Percentiles rank a stretch among this genome's conserved stretches.
Evolutionary conservation across 2,329 filamentous ascomycete genomes (phyloP).

Genomic region (Neopestalotiopsis clavispora): DNA sequence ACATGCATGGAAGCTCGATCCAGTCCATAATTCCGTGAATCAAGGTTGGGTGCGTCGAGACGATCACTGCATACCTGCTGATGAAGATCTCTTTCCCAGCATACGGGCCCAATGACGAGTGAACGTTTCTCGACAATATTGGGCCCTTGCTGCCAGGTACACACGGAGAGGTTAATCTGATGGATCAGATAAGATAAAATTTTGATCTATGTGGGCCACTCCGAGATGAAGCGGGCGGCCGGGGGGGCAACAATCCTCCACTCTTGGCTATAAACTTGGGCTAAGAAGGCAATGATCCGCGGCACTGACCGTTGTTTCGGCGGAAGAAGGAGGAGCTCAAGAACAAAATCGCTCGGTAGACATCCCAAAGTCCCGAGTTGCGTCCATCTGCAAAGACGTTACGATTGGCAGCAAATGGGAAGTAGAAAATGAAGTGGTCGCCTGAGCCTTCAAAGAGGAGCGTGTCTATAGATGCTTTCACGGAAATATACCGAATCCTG

Average conservation of each 20-base stretch:
- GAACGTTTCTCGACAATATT: background rate
- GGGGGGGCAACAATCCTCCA: constrained; percentile 7
- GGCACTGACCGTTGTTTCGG: background rate
- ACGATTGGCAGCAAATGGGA: too few relatives aligned
- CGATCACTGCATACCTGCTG: background rate
- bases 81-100: background rate
- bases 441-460: too few relatives aligned
- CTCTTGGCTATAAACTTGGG: background rate
- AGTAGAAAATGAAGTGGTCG: too few relatives aligned
- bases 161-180: background rate
- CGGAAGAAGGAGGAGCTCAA: background rate
- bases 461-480: too few relatives aligned
- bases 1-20: background rate
- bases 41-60: background rate
- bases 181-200: constrained; percentile 18
- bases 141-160: background rate
- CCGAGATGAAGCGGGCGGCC: constrained; percentile 4
- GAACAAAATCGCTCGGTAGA: background rate
- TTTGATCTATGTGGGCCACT: constrained; percentile 12
- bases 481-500: too few relatives aligned
- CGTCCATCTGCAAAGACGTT: background rate
- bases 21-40: constrained; percentile 1
- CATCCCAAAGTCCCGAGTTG: background rate
- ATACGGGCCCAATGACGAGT: background rate
- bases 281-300: background rate